Base-by-base conservation (phyloP, 2,329 filamentous ascomycete genomes). In the Ascochyta clinopodiicola region DNA sequence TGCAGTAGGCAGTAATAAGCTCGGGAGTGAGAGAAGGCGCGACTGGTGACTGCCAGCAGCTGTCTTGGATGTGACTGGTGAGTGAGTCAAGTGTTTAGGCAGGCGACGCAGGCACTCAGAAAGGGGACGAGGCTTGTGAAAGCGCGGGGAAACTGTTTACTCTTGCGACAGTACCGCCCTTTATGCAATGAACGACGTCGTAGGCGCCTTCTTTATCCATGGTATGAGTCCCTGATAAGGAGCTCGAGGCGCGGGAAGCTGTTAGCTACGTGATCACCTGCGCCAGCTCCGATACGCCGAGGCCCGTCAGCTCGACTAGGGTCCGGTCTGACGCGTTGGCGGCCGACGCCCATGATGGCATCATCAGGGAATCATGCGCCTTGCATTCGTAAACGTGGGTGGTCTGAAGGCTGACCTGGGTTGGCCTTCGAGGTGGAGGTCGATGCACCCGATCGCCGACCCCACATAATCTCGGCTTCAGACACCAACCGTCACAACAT, bases 61-160 rank as follows among this genome's bases (percentile, higher is more conserved):
- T 72, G 71, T 69, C 66, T 68, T 64, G 62, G 60, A 53, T 56
- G 68, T 74, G 71, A 74, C 71, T 74, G 66, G 57, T 55, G 56
- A 60, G 68, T 74, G 70, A 73, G 66, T 74, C 70, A 74, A 65
- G 62, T 49, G 48, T 54, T 51, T 39, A 57, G 40, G 44, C 44
- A 51, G 59, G 67, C 69, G 68, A 71, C 68, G 69, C 66, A 64
- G 55, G 31, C 52, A 56, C 57, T 58, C 60, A 60, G 44, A 44
- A 35, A 52, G 56, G 59, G 19, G 48, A 47, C 38, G 50, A 50
- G 50, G 57, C 46, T 63, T 59, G 58, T 63, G 60, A 57, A 59
- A 60, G 61, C 63, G 46, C 52, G 64, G 59, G 55, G 64, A 65
- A 64, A 36, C 24, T 46, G 52, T 53, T 49, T 45, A 57, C 50